Conservation (phyloP, 106 monocot species). For the Cymbidium sinense region DNA sequence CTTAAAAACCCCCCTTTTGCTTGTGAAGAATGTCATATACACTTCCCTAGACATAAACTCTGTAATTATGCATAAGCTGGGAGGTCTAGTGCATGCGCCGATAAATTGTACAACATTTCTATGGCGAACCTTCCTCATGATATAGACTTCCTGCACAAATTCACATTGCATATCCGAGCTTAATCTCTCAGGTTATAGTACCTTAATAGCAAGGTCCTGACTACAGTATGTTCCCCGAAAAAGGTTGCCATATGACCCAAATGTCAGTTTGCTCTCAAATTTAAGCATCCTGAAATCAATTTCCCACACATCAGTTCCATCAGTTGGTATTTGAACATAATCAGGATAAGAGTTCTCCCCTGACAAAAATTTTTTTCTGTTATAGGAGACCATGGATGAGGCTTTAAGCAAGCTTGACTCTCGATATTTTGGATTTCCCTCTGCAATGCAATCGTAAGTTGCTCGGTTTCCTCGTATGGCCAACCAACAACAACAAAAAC, state of each 20-base stretch:
- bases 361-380: constrained; percentile 28
- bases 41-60: constrained; percentile 92
- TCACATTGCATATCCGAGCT: constrained; percentile 72
- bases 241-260: constrained; percentile 87
- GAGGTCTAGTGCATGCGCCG: too few relatives aligned
- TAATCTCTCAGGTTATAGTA: too few relatives aligned
- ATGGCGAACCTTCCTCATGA: constrained; percentile 93
- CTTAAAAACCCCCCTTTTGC: constrained; percentile 57
- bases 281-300: constrained; percentile 61
- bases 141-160: constrained; percentile 91
- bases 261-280: constrained; percentile 75
- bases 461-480: too few relatives aligned
- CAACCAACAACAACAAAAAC: too few relatives aligned
- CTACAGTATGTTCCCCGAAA: too few relatives aligned
- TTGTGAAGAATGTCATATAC: constrained; percentile 89
- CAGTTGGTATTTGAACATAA: constrained; percentile 67
- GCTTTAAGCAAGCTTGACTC: constrained; percentile 42
- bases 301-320: constrained; percentile 79
- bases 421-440: too few relatives aligned
- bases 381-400: constrained; percentile 35
- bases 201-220: too few relatives aligned
- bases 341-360: constrained; percentile 16
- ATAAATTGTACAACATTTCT: constrained; percentile 84
- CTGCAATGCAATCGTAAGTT: too few relatives aligned
- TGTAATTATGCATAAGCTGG: constrained; percentile 90